phyloP scores from a whole-genome alignment of 306 rosid genomes.

The Rosa lucieae region DNA sequence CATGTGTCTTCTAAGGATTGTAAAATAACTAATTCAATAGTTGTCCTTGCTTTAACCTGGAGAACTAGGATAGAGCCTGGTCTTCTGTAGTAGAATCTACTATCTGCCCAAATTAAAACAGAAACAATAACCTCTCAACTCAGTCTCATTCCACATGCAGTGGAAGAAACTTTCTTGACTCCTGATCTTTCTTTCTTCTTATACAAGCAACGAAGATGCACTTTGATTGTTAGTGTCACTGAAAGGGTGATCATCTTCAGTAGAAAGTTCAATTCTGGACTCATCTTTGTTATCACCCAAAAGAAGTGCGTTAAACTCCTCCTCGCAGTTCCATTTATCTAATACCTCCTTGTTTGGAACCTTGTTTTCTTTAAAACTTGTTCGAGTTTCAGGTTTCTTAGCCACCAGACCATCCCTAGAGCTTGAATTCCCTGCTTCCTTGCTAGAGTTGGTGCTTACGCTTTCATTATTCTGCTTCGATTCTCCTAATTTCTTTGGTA shows the following conservation, averaged over 20 bases:
- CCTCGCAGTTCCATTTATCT: conserved; percentile 42
- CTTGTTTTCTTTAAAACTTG: conserved; percentile 59
- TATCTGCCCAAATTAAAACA: not conserved
- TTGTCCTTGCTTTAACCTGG: not conserved
- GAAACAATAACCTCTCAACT: not conserved
- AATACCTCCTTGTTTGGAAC: conserved; percentile 53
- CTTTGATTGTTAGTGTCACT: conserved; percentile 37
- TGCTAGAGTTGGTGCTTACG: conserved; percentile 3
- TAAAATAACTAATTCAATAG: not conserved
- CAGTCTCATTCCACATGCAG: not conserved
- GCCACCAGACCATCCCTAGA: conserved; percentile 28
- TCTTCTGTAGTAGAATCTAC: not conserved
- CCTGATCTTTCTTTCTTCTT: not conserved
- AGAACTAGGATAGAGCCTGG: too few relatives aligned
- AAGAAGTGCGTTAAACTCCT: conserved; percentile 53
- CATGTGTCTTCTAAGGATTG: not conserved
- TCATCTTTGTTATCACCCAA: conserved; percentile 38
- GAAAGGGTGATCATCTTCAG: conserved; percentile 72
- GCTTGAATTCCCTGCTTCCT: conserved; percentile 19
- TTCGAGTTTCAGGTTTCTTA: conserved; percentile 34
- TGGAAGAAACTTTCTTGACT: not conserved
- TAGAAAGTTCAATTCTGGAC: conserved; percentile 23
- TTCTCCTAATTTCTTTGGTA: conserved; percentile 26
- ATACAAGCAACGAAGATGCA: conserved; percentile 50
- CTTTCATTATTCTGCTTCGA: conserved; percentile 12